Conservation (phyloP, 306 rosid species). For the Inga oerstediana region DNA sequence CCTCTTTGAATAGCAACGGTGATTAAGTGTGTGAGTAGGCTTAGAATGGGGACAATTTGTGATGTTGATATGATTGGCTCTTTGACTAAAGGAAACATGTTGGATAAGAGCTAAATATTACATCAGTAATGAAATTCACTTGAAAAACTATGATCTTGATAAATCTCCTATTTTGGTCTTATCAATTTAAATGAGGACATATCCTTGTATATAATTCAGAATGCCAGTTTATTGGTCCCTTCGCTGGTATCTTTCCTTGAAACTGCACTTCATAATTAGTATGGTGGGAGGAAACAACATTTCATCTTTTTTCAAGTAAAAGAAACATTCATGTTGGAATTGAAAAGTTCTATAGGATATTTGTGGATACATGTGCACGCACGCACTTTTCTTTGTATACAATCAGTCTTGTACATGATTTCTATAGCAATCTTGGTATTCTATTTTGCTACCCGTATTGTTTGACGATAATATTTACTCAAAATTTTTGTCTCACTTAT, state of each 20-base stretch:
- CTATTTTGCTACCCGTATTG: constrained; percentile 9
- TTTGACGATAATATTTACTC: constrained; percentile 1
- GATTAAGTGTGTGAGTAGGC: neutral
- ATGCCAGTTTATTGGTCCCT: constrained; percentile 5
- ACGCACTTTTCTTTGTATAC: neutral
- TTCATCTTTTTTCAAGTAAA: neutral
- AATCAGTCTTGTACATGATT: constrained; percentile 17
- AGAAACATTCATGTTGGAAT: neutral
- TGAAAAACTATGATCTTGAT: neutral
- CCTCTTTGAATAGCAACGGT: neutral
- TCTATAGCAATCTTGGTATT: constrained; percentile 19
- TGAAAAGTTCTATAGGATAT: neutral
- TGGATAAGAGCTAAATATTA: constrained; percentile 6
- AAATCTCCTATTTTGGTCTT: neutral
- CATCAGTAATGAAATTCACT: neutral
- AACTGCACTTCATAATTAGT: neutral
- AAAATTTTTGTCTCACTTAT: neutral
- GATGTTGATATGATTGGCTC: neutral
- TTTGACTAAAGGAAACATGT: constrained; percentile 7
- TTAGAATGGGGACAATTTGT: constrained; percentile 12
- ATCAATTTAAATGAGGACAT: neutral
- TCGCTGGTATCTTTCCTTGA: neutral
- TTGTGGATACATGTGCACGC: neutral
- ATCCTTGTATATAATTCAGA: neutral
- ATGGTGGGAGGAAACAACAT: constrained; percentile 10